Conservation (phyloP, 75 land plant genomes). For the Gnetum montanum region DNA sequence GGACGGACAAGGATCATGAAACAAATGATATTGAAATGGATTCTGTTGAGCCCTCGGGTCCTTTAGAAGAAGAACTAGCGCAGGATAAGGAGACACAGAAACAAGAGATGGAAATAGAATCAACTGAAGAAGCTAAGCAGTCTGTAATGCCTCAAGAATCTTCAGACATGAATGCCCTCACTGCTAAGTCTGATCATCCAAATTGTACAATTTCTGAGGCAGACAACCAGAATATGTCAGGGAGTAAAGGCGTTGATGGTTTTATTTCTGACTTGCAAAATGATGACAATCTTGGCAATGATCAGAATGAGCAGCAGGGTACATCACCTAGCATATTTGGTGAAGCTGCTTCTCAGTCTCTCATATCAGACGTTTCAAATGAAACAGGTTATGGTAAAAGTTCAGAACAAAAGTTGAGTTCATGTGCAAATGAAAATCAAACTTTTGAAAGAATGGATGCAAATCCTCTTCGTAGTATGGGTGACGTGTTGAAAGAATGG, state of each 20-base stretch:
- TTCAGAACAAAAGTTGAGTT: constrained; percentile 12
- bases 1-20: constrained; percentile 13
- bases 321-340: constrained; percentile 12
- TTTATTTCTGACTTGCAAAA: constrained; percentile 3
- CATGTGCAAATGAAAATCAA: constrained; percentile 10
- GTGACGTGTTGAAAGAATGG: constrained; percentile 90
- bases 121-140: constrained; percentile 11
- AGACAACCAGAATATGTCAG: neutral
- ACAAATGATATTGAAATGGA: constrained; percentile 23
- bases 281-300: constrained; percentile 5
- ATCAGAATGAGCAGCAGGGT: constrained; percentile 9
- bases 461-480: constrained; percentile 78
- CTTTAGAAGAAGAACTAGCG: constrained; percentile 10
- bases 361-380: constrained; percentile 18
- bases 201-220: neutral
- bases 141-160: constrained; percentile 3
- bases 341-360: constrained; percentile 10
- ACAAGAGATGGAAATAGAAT: constrained; percentile 1
- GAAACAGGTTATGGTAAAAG: constrained; percentile 15
- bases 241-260: neutral
- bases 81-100: constrained; percentile 5
- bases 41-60: constrained; percentile 7
- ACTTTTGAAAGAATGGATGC: constrained; percentile 28
- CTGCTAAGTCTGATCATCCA: constrained; percentile 7
- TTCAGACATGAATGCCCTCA: neutral